Evolutionary conservation across 1,284 basidiomycete species (phyloP).

Genomic region (Chalciporus sp.): DNA sequence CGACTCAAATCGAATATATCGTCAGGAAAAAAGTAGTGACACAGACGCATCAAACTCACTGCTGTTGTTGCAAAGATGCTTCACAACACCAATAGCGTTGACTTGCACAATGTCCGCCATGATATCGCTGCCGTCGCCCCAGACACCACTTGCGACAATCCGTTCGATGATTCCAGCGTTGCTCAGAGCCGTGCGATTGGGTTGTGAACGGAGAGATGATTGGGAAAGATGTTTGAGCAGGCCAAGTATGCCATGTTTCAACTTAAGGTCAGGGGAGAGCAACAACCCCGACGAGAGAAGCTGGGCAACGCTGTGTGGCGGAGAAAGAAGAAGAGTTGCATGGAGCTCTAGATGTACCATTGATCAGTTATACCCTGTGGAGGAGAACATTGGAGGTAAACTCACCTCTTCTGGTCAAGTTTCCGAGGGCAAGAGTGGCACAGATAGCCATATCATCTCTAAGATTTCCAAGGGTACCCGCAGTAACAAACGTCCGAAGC

Average conservation of each 20-base stretch:
- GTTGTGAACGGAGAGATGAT: conserved; percentile 58
- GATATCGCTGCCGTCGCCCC: conserved; percentile 68
- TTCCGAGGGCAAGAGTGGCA: conserved; percentile 81
- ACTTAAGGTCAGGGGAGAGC: conserved; percentile 68
- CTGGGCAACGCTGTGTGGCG: conserved; percentile 54
- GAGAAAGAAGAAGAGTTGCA: conserved; percentile 59
- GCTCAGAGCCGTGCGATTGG: conserved; percentile 64
- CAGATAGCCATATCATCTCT: conserved; percentile 84
- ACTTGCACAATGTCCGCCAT: conserved; percentile 87
- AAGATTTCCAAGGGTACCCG: conserved; percentile 28
- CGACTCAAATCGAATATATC: conserved; percentile 45
- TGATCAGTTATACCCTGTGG: conserved; percentile 2
- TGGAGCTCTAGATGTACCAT: conserved; percentile 54
- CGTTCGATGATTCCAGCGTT: conserved; percentile 63
- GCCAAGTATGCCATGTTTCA: conserved; percentile 84
- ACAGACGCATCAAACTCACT: conserved; percentile 48
- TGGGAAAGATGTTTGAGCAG: conserved; percentile 86
- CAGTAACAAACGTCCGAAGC: conserved; percentile 60
- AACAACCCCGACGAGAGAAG: conserved; percentile 52
- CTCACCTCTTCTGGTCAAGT: conserved; percentile 75
- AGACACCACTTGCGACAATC: conserved; percentile 69
- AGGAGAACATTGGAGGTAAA: conserved; percentile 19
- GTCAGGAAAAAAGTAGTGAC: conserved; percentile 7
- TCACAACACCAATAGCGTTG: conserved; percentile 84
- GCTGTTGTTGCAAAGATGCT: conserved; percentile 82